Conservation (phyloP, 257 asterid genomes). For the Solanum pinnatisectum region DNA sequence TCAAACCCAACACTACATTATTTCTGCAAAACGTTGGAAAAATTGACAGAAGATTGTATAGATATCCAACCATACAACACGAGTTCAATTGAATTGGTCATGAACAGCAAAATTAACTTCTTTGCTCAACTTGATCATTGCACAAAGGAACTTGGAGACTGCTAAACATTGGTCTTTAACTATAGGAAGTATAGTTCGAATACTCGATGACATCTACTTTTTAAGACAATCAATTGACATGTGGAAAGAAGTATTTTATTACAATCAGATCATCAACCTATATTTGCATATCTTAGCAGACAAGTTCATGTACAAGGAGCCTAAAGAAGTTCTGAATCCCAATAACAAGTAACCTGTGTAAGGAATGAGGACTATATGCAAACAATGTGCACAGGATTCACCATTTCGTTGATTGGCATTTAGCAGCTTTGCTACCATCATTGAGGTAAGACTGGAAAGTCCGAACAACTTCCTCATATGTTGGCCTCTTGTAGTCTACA, state of each 20-base stretch:
- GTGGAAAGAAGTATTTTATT: background rate
- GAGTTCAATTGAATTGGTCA: background rate
- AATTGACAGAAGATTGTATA: background rate
- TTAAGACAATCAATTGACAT: background rate
- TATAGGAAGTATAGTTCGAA: background rate
- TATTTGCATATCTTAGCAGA: background rate
- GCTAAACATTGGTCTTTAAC: background rate
- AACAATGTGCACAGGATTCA: conserved; percentile 27
- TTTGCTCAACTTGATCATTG: background rate
- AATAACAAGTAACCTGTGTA: background rate
- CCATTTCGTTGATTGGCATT: conserved; percentile 82
- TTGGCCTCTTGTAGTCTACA: conserved; percentile 95
- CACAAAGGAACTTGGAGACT: background rate
- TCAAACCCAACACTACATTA: background rate
- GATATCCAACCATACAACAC: background rate
- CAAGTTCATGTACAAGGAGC: background rate
- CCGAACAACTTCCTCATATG: conserved; percentile 78
- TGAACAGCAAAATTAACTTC: background rate
- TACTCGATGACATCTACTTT: background rate
- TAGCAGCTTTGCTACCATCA: conserved; percentile 49
- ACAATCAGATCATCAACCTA: background rate
- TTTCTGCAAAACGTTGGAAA: too few species aligned
- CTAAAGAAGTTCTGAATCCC: background rate
- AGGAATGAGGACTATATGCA: background rate
- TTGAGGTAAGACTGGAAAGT: conserved; percentile 46